phyloP scores from a whole-genome alignment of 1,139 yeast genomes.

The Hyphopichia khmerensis region DNA sequence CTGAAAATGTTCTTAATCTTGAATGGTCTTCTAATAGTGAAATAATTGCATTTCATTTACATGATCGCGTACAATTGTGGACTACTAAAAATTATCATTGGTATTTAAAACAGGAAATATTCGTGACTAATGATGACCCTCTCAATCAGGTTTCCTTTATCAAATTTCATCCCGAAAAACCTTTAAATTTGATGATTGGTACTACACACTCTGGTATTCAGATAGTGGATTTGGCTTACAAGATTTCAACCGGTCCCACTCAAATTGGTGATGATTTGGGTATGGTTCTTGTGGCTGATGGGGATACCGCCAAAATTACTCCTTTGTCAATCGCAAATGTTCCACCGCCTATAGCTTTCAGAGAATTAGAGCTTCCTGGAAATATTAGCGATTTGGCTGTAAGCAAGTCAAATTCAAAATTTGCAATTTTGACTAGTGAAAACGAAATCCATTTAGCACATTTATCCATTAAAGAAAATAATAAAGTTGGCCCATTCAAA shows the following conservation, averaged over 20 bases:
- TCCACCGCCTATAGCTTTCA: slow-evolving; percentile 89
- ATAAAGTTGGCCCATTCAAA: slow-evolving; percentile 47
- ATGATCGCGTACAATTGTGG: slow-evolving; percentile 77
- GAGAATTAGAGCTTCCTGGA: slow-evolving; percentile 54
- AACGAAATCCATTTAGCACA: slow-evolving; percentile 23
- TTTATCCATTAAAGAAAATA: slow-evolving; percentile 28
- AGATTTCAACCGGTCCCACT: slow-evolving; percentile 67
- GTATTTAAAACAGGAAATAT: slow-evolving; percentile 83
- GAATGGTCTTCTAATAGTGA: slow-evolving; percentile 87
- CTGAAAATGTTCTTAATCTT: slow-evolving; percentile 49
- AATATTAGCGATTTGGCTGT: slow-evolving; percentile 67
- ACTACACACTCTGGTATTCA: slow-evolving; percentile 47
- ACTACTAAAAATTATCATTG: slow-evolving; percentile 91
- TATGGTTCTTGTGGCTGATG: slow-evolving; percentile 79
- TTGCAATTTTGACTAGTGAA: slow-evolving; percentile 55
- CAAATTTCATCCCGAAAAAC: slow-evolving; percentile 89
- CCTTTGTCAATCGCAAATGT: slow-evolving; percentile 85
- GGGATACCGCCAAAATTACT: slow-evolving; percentile 67
- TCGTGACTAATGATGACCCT: slow-evolving; percentile 24
- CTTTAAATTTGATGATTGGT: slow-evolving; percentile 69
- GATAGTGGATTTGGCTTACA: slow-evolving; percentile 68
- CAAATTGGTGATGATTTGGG: slow-evolving; percentile 71
- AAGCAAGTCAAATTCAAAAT: slow-evolving; percentile 54
- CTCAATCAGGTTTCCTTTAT: slow-evolving; percentile 44
- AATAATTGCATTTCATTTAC: slow-evolving; percentile 64